phyloP scores from a whole-genome alignment of 305 asterid genomes.

The Petunia hybrid region DNA sequence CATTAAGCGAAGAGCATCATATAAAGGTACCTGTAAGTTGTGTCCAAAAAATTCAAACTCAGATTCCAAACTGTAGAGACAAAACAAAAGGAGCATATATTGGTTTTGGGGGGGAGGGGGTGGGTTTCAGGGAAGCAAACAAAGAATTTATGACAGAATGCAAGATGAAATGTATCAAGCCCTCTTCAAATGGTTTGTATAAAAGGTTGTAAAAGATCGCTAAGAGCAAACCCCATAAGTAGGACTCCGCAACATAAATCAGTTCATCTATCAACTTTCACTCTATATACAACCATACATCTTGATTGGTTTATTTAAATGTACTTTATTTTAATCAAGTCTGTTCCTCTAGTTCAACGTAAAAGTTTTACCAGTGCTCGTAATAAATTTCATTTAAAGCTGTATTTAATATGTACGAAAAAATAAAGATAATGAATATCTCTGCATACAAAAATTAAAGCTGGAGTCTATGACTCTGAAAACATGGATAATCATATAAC shows the following conservation, averaged over 20 bases:
- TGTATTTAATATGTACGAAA: slow-evolving; percentile 9
- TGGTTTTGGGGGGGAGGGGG: neutral
- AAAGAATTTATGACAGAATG: neutral
- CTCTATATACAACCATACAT: neutral
- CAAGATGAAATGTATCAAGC: slow-evolving; percentile 18
- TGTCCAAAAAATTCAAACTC: slow-evolving; percentile 33
- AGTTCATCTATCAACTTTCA: slow-evolving; percentile 5
- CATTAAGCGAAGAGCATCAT: slow-evolving; percentile 55
- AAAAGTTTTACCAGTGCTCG: neutral
- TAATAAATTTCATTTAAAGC: neutral
- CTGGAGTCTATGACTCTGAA: neutral
- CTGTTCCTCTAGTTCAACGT: neutral
- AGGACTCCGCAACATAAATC: neutral
- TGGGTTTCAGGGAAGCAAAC: slow-evolving; percentile 10
- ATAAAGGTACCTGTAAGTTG: slow-evolving; percentile 60
- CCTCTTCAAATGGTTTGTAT: slow-evolving; percentile 8
- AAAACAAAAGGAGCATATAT: slow-evolving; percentile 8
- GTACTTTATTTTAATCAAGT: neutral
- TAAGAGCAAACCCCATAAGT: slow-evolving; percentile 20
- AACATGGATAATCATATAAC: slow-evolving; percentile 13
- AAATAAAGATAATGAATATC: slow-evolving; percentile 8
- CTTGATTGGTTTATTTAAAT: neutral
- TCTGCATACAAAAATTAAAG: slow-evolving; percentile 2
- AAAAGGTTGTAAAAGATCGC: slow-evolving; percentile 1
- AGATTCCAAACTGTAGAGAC: slow-evolving; percentile 34